Evolutionary conservation across 768 basidiomycete species (phyloP), one percentile per base, ranked within the genome.

Genomic region (Tylopilus plumbeoviolaceoides): DNA sequence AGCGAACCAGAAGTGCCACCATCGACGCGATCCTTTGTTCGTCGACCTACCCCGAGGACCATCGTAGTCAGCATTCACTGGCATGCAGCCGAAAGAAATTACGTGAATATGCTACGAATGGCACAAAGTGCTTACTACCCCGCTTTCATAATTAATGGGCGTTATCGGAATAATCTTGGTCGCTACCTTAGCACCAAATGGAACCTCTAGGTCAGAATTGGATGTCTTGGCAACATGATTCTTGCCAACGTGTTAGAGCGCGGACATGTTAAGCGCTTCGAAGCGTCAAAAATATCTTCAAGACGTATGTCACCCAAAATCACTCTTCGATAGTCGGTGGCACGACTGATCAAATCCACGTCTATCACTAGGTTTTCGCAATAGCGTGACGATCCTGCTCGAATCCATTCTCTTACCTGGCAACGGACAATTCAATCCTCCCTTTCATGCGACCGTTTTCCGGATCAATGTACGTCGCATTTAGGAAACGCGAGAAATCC

Each of bases 81-180:
- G n/a, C n/a, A n/a, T n/a, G n/a, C n/a, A n/a, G n/a, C n/a, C n/a
- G 23, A 23, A 23, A 40, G 3, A 10, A 18, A 36, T 20, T 11
- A 41, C 38, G 23, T 41, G 31, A 35, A 43, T 15, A 17, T 15
- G 1, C 36, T 41, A 20, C 48, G 53, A 64, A 65, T 54, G 36
- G 58, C 61, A 21, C 54, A 58, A 63, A 35, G 55, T 47, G 46
- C 35, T 38, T 38, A 10, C 64, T 56, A 58, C 61, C 64, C 61
- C 61, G 23, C 56, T 66, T 48, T 53, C 60, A 38, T 62, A 51
- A 57, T 28, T 59, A 51, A 57, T 23, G 23, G 31, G 11, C 5
- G n/a, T 38, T 53, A 53, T 53, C 15, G 58, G 43, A 43, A 12
- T 35, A 35, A 3, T 14, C 4, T 36, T 38, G 6, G 36, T 38